phyloP scores from a whole-genome alignment of 305 asterid species.

The Rubia occidens region DNA sequence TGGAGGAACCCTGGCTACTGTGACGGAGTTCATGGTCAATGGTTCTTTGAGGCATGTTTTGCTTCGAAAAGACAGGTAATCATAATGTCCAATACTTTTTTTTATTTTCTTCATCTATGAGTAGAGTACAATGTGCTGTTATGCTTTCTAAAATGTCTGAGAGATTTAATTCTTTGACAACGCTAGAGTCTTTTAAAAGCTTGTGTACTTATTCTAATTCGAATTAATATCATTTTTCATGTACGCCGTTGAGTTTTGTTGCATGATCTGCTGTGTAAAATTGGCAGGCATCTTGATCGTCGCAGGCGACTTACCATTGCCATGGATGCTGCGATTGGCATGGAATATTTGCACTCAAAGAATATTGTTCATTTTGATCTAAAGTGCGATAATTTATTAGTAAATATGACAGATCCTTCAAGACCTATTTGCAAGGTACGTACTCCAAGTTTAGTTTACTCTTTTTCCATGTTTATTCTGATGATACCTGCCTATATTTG shows the following conservation, averaged over 20 bases:
- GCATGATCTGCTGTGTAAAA: slow-evolving; percentile 13
- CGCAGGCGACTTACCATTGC: slow-evolving; percentile 85
- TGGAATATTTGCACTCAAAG: slow-evolving; percentile 90
- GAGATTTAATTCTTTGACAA: slow-evolving; percentile 4
- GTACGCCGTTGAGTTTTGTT: not conserved
- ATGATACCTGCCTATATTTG: not conserved
- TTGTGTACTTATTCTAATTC: not conserved
- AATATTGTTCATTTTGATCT: slow-evolving; percentile 86
- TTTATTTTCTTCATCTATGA: not conserved
- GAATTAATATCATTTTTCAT: not conserved
- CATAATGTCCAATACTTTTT: not conserved
- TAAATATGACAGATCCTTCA: slow-evolving; percentile 80
- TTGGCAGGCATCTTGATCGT: slow-evolving; percentile 79
- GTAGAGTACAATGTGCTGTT: not conserved
- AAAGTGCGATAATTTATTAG: slow-evolving; percentile 86
- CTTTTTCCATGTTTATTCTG: slow-evolving; percentile 7
- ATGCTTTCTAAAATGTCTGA: not conserved
- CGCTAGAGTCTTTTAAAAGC: not conserved
- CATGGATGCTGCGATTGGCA: slow-evolving; percentile 94
- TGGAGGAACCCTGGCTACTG: slow-evolving; percentile 87
- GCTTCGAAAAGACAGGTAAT: slow-evolving; percentile 68
- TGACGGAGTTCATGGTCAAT: slow-evolving; percentile 81
- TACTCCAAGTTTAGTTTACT: not conserved
- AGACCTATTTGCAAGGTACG: slow-evolving; percentile 88
- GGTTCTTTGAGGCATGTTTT: slow-evolving; percentile 84